A percentile compares a stretch with the other conserved stretches of the same genome.
phyloP scores from a whole-genome alignment of 129 eudicot genomes.

The Lactuca saligna region DNA sequence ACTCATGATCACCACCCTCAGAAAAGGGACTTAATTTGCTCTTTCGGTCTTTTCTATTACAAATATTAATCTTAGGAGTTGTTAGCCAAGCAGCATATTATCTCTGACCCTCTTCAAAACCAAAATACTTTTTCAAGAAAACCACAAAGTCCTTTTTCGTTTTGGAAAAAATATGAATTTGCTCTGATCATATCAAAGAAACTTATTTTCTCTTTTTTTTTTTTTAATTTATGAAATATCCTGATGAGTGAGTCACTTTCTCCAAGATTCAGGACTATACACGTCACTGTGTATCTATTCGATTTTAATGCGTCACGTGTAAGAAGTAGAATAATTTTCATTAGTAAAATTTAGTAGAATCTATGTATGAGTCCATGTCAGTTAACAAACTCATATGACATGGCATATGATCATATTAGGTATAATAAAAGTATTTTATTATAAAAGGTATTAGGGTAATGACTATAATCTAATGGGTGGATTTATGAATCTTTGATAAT shows the following conservation, averaged over 20 bases:
- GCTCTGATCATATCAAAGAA: too few relatives aligned
- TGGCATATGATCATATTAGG: too few relatives aligned
- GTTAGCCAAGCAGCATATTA: too few relatives aligned
- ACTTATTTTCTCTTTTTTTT: too few relatives aligned
- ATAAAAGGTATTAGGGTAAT: too few relatives aligned
- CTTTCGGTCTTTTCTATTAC: not conserved
- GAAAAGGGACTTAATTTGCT: not conserved
- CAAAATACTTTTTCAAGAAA: too few relatives aligned
- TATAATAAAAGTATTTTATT: not conserved
- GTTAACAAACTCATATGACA: not conserved
- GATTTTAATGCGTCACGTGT: slow-evolving; percentile 1
- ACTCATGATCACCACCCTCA: not conserved
- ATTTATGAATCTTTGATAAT: too few relatives aligned
- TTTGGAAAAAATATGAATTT: too few relatives aligned
- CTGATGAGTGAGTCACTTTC: slow-evolving; percentile 9
- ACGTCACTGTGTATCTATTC: not conserved
- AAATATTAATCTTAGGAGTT: too few relatives aligned
- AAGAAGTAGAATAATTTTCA: not conserved
- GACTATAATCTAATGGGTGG: too few relatives aligned
- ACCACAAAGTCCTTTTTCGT: not conserved
- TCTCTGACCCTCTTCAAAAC: too few relatives aligned
- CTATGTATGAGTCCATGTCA: not conserved
- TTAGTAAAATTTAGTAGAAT: not conserved
- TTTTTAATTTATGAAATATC: too few relatives aligned
- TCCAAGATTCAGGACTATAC: slow-evolving; percentile 15